phyloP scores from a whole-genome alignment of 257 asterid genomes.

The Oldenlandia corymbosa region DNA sequence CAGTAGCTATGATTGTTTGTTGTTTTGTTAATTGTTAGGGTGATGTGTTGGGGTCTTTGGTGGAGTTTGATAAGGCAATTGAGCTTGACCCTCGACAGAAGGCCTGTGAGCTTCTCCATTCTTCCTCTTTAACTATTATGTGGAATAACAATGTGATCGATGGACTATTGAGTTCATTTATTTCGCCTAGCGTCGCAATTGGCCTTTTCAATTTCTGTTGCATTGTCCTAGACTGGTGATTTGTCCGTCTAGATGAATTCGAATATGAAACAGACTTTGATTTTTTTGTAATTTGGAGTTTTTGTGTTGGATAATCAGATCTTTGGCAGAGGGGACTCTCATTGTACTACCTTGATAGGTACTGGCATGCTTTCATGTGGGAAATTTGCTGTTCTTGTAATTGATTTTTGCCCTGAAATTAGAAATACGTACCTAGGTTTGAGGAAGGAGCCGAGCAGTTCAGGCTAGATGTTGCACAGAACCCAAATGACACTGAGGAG shows the following conservation, averaged over 20 bases:
- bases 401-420: slow-evolving; percentile 12
- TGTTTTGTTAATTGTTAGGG: slow-evolving; percentile 49
- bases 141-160: not conserved
- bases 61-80: slow-evolving; percentile 86
- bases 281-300: slow-evolving; percentile 27
- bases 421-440: slow-evolving; percentile 35
- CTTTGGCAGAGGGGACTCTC: slow-evolving; percentile 97
- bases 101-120: slow-evolving; percentile 49
- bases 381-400: not conserved
- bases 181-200: not conserved
- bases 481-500: slow-evolving; percentile 96
- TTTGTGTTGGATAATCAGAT: slow-evolving; percentile 58
- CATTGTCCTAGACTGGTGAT: not conserved
- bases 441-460: slow-evolving; percentile 91
- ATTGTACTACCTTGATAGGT: slow-evolving; percentile 82
- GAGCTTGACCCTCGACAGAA: slow-evolving; percentile 78
- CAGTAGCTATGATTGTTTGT: not conserved
- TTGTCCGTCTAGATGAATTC: not conserved
- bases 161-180: no score
- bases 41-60: slow-evolving; percentile 68
- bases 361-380: slow-evolving; percentile 17
- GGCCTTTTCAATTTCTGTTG: not conserved
- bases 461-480: slow-evolving; percentile 82
- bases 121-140: not conserved
- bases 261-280: slow-evolving; percentile 7